phyloP scores from a whole-genome alignment of 116 monocot genomes.

The Dioscorea cayenensis region DNA sequence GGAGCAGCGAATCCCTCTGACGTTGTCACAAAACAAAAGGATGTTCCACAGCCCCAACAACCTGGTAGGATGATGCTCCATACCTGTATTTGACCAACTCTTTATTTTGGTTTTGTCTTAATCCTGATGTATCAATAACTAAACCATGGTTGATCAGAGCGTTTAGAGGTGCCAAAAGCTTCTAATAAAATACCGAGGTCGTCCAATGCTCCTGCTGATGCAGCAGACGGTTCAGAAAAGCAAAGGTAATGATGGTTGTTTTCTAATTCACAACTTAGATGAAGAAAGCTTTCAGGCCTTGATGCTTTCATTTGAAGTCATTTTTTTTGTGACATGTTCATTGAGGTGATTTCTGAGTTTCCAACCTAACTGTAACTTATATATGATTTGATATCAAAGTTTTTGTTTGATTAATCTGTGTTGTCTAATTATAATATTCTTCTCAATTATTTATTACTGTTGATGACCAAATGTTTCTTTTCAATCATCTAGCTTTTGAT shows the following conservation, averaged over 20 bases:
- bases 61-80: constrained; percentile 14
- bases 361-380: no score
- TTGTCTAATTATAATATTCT: no score
- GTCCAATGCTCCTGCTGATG: constrained; percentile 12
- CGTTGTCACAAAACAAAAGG: constrained; percentile 5
- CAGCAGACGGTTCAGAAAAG: constrained; percentile 62
- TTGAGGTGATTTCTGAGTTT: no score
- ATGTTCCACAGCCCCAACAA: constrained; percentile 6
- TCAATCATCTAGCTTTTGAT: no score
- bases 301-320: not conserved
- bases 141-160: constrained; percentile 22
- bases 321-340: not conserved
- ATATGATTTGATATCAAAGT: no score
- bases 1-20: constrained; percentile 5
- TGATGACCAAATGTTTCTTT: no score
- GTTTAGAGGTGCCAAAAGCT: constrained; percentile 1
- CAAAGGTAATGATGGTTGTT: constrained; percentile 54
- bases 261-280: not conserved
- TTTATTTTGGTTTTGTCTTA: not conserved
- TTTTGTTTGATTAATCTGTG: no score
- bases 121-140: not conserved
- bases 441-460: no score
- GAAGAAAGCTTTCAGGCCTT: not conserved
- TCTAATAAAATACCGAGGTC: constrained; percentile 11
- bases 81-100: not conserved